Evolutionary conservation across 768 basidiomycete species (phyloP), one percentile per base, ranked within the genome.

Genomic region (Ephemerocybe angulata): DNA sequence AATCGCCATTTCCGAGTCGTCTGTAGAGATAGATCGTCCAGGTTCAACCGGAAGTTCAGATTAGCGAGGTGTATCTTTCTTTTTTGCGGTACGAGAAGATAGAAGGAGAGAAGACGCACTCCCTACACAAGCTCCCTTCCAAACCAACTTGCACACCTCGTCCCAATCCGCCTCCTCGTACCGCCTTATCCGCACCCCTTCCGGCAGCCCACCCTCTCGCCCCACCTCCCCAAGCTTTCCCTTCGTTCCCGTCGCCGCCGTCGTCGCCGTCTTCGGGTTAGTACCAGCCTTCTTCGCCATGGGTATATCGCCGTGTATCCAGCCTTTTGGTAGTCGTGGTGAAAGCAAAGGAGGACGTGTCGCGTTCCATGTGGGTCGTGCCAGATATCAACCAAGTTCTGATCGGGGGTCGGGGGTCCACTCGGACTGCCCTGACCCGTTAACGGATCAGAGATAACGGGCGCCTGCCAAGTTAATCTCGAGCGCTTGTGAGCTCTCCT

Each of bases 91-190:
- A n/a, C 11, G 44, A 22, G 12, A 24, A 25, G 44, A 47, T n/a
- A 47, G 7, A 11, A 47, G 15, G 24, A 24, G 12, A 10, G 10
- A 43, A 21, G 44, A 47, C 44, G 44, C 27, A 47, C 44, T n/a
- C 11, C 44, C 44, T 11, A 47, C 44, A 24, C 44, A 47, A 47
- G 44, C 44, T 15, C 44, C 44, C 22, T 47, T 47, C 44, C 44
- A 47, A n/a, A 17, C 21, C 44, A 47, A 25, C 22, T 47, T 47
- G 22, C 44, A 47, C 44, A 47, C 44, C 22, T 47, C 44, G 22
- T 47, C 44, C 44, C 44, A 25, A 24, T 47, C 44, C 24, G 5
- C 12, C 5, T 47, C 44, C 27, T 22, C 44, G 28, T 47, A 47
- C 6, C 24, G 44, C 15, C 44, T n/a, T 6, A 47, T 24, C 19